Evolutionary conservation across 2,329 filamentous ascomycete species (phyloP).

Genomic region (Pseudogymnoascus sp.): DNA sequence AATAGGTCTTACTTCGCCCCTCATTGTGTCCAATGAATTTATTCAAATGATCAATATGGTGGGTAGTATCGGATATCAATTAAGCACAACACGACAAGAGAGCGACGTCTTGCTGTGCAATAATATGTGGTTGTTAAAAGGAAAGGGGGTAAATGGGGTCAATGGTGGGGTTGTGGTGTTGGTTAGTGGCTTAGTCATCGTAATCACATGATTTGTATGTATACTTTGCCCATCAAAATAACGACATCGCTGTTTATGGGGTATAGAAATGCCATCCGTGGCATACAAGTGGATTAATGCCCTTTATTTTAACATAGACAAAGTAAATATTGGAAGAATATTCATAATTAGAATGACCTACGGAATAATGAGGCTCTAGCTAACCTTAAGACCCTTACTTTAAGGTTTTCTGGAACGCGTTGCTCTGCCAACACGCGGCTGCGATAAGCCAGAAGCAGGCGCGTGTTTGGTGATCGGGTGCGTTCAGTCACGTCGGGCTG

Average conservation of each 20-base stretch:
- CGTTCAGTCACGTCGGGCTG: neutral
- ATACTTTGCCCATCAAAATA: neutral
- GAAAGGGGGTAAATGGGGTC: constrained; percentile 7
- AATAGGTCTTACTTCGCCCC: constrained; percentile 8
- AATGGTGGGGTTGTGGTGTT: constrained; percentile 5
- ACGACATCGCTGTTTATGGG: neutral
- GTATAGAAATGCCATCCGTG: neutral
- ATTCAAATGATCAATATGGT: constrained; percentile 4
- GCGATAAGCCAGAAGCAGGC: constrained; percentile 6
- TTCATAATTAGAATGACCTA: neutral
- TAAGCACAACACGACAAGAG: constrained; percentile 4
- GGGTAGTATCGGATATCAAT: constrained; percentile 6
- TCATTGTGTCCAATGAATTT: constrained; percentile 5
- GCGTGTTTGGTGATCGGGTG: constrained; percentile 2
- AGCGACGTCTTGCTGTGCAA: constrained; percentile 2
- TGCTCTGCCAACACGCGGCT: neutral
- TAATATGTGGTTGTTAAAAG: constrained; percentile 4
- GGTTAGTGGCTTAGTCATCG: neutral
- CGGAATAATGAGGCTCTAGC: neutral
- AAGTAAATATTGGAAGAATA: neutral
- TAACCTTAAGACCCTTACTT: neutral
- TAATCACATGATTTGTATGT: neutral
- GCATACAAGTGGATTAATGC: neutral
- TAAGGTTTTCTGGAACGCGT: neutral
- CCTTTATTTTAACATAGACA: neutral